A percentile compares a stretch with the other conserved stretches of the same genome.
Conservation (phyloP, 495 filamentous ascomycete species). For the Penicillium lagena region DNA sequence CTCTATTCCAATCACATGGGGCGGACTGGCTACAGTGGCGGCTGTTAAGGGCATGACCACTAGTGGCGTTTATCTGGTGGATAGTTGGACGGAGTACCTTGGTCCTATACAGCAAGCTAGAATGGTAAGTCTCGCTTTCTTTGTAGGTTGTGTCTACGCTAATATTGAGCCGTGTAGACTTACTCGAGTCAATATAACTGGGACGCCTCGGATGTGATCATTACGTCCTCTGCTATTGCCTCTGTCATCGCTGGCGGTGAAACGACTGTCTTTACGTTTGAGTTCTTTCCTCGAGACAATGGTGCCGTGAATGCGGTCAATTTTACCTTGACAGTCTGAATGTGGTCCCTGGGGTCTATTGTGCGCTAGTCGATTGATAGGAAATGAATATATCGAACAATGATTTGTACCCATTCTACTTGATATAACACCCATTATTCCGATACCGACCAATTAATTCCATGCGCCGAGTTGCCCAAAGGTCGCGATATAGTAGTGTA, state of each 20-base stretch:
- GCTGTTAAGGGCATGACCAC: constrained; percentile 47
- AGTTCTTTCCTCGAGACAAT: constrained; percentile 43
- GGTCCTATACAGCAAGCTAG: constrained; percentile 48
- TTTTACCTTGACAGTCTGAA: constrained; percentile 40
- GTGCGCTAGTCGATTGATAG: not conserved
- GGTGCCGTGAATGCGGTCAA: constrained; percentile 32
- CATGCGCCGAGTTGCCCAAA: not conserved
- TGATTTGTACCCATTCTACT: not conserved
- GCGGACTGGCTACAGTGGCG: constrained; percentile 39
- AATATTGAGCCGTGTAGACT: constrained; percentile 17
- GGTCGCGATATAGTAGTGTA: not conserved
- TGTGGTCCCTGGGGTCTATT: not conserved
- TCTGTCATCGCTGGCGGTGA: constrained; percentile 40
- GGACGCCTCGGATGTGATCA: constrained; percentile 34
- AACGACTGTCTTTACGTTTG: constrained; percentile 43
- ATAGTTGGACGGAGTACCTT: constrained; percentile 52
- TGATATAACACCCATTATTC: not conserved
- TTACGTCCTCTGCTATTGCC: constrained; percentile 35
- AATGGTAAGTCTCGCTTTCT: constrained; percentile 17
- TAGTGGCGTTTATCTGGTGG: constrained; percentile 45
- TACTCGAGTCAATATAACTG: constrained; percentile 47
- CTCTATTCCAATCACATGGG: constrained; percentile 45
- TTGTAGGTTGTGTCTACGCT: not conserved
- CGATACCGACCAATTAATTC: not conserved
- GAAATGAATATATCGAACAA: not conserved